Base-by-base conservation (phyloP, 192 early-diverging fungal genomes). In the Rhizophlyctis rosea region DNA sequence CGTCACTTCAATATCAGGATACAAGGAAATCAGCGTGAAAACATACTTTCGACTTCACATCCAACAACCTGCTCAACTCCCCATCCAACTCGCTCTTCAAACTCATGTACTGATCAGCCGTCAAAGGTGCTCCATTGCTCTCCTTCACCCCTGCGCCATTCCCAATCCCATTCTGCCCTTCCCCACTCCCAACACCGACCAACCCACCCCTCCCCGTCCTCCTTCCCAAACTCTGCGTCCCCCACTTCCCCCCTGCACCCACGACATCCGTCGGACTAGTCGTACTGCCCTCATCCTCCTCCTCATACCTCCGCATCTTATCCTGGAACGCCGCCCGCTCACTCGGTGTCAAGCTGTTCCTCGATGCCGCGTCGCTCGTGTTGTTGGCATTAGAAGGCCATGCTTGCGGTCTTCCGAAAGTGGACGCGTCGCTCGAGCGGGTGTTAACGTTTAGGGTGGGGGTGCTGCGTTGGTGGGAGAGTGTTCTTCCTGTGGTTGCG, bases 221-320 rank as follows among this genome's bases (percentile, higher is more conserved):
- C n/a, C n/a, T n/a, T n/a, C n/a, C n/a, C n/a, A n/a, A n/a, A n/a
- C n/a, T n/a, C n/a, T n/a, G n/a, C n/a, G n/a, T n/a, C n/a, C n/a
- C n/a, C n/a, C n/a, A n/a, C n/a, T n/a, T n/a, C n/a, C n/a, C n/a
- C n/a, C n/a, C n/a, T n/a, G n/a, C n/a, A n/a, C n/a, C n/a, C n/a
- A n/a, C n/a, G n/a, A n/a, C n/a, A n/a, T n/a, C n/a, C n/a, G n/a
- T n/a, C n/a, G n/a, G n/a, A n/a, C n/a, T n/a, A n/a, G n/a, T n/a
- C n/a, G n/a, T n/a, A n/a, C n/a, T n/a, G n/a, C n/a, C n/a, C 36
- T 48, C 57, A 3, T 47, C 48, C 34, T 68, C 66, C 32, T 59
- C 59, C 34, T 68, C 66, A 29, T 62, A 68, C 49, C 59, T 4
- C 30, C 50, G 27, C 50, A 68, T 23, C 36, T 60, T 58, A 27